These are phyloP conservation scores for Suillus subaureus DNA, from an alignment of 768 basidiomycete species.

Conservation along the genomic window DNA sequence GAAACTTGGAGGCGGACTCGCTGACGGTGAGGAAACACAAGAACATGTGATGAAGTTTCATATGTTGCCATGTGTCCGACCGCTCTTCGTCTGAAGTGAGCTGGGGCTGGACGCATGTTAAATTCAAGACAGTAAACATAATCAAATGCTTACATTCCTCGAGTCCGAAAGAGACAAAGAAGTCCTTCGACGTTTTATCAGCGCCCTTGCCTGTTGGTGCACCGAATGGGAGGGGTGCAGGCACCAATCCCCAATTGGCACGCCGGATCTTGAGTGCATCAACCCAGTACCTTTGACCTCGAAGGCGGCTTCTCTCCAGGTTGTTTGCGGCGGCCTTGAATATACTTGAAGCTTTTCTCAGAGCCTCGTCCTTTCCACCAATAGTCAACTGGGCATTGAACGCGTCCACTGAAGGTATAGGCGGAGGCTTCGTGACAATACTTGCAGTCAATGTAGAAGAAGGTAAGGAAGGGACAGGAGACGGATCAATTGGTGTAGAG, in stretches of 20 bases:
- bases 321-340: constrained; percentile 71
- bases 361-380: constrained; percentile 79
- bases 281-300: constrained; percentile 78
- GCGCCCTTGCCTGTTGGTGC: constrained; percentile 73
- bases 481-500: constrained; percentile 36
- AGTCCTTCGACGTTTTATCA: constrained; percentile 81
- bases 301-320: constrained; percentile 62
- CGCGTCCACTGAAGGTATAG: constrained; percentile 65
- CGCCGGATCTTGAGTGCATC: constrained; percentile 76
- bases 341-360: constrained; percentile 71
- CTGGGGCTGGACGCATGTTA: constrained; percentile 51
- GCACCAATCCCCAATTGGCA: constrained; percentile 80
- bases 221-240: constrained; percentile 75
- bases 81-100: constrained; percentile 64
- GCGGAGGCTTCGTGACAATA: constrained; percentile 64
- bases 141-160: constrained; percentile 69
- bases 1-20: constrained; percentile 65
- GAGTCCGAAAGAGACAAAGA: constrained; percentile 76
- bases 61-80: constrained; percentile 66
- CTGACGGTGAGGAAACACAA: constrained; percentile 69
- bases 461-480: constrained; percentile 31
- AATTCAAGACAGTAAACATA: neutral
- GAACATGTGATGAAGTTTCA: constrained; percentile 41
- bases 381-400: constrained; percentile 73
- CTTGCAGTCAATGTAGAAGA: constrained; percentile 56